Conservation (phyloP, 164 flowering plant genomes). For the Malania oleifera region DNA sequence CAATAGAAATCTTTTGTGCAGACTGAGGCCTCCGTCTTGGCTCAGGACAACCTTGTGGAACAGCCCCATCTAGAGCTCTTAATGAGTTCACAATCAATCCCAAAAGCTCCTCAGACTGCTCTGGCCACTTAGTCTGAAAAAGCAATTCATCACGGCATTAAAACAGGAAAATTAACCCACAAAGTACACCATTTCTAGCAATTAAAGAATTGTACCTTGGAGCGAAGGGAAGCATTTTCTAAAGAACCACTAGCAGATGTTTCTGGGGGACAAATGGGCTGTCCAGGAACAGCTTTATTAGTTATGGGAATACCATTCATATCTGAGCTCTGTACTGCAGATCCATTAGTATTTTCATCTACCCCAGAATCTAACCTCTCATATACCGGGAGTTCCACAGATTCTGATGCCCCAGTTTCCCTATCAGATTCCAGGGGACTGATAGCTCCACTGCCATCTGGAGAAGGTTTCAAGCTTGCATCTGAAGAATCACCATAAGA, state of each 20-base stretch:
- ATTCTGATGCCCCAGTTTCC: conserved; percentile 48
- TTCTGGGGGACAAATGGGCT: conserved; percentile 66
- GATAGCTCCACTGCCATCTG: conserved; percentile 38
- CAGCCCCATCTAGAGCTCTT: conserved; percentile 90
- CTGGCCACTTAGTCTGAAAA: conserved; percentile 78
- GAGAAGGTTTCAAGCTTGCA: conserved; percentile 45
- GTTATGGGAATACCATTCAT: conserved; percentile 20
- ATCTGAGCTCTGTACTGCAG: conserved; percentile 84
- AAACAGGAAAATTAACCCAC: not conserved
- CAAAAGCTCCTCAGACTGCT: conserved; percentile 98
- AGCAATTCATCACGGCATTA: conserved; percentile 6
- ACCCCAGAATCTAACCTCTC: conserved; percentile 48
- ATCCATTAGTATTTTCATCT: conserved; percentile 31
- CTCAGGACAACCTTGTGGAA: conserved; percentile 93
- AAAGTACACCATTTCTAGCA: not conserved
- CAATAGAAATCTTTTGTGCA: conserved; percentile 90
- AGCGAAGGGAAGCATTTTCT: conserved; percentile 50
- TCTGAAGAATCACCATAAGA: conserved; percentile 49
- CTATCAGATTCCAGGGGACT: conserved; percentile 54
- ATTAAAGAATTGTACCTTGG: conserved; percentile 54
- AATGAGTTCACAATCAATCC: conserved; percentile 94
- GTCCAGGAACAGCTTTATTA: conserved; percentile 49
- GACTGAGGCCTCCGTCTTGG: conserved; percentile 90
- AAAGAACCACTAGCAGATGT: conserved; percentile 55
- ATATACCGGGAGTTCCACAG: conserved; percentile 27